A percentile compares a stretch with the other conserved stretches of the same genome.
These are phyloP conservation scores for Blastocystis sp. DNA, from an alignment of 352 stramenopile genomes.

Conservation along the genomic window DNA sequence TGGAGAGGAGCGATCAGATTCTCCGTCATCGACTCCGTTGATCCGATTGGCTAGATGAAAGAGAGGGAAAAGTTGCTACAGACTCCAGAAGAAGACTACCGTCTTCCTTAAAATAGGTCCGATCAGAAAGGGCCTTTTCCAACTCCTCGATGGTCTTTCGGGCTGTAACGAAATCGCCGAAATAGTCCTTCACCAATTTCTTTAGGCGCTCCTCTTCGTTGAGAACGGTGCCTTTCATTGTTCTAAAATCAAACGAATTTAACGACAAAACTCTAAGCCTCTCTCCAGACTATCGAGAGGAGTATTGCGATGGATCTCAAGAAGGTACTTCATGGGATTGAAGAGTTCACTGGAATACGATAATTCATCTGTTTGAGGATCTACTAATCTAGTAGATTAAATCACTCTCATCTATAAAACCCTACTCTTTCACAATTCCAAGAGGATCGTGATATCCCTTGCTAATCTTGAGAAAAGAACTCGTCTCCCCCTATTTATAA, in stretches of 20 bases:
- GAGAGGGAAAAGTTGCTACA: background rate
- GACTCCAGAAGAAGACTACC: background rate
- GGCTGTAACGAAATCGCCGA: constrained; percentile 45
- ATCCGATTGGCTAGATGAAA: background rate
- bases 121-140: constrained; percentile 11
- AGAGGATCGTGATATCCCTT: constrained; percentile 60
- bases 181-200: constrained; percentile 57
- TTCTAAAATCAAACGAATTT: background rate
- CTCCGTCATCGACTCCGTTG: constrained; percentile 4
- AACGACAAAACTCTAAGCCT: background rate
- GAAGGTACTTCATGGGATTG: constrained; percentile 48
- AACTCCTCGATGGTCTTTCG: constrained; percentile 52
- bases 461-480: constrained; percentile 49
- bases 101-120: background rate
- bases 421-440: constrained; percentile 34
- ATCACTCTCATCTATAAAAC: background rate
- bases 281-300: background rate
- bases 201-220: constrained; percentile 49
- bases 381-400: background rate
- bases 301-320: constrained; percentile 27
- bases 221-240: constrained; percentile 23
- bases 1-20: constrained; percentile 55
- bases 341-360: constrained; percentile 45
- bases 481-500: constrained; percentile 20
- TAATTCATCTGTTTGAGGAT: constrained; percentile 54